A percentile compares a stretch with the other conserved stretches of the same genome.
Conservation (phyloP, 2,329 filamentous ascomycete species). For the Lecanicillium sp. region DNA sequence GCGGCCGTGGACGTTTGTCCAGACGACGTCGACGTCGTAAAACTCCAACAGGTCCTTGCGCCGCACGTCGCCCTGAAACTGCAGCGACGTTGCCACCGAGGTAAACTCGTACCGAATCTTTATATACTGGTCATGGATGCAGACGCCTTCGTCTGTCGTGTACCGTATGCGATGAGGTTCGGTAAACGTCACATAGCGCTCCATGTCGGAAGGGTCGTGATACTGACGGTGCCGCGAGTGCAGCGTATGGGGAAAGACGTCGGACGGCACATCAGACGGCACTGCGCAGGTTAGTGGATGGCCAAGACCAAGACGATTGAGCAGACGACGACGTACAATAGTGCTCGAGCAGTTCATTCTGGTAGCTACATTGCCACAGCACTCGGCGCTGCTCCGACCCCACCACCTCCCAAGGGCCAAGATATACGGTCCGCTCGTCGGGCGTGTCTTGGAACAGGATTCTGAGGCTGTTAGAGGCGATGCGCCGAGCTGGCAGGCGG, state of each 20-base stretch:
- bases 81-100: conserved; percentile 36
- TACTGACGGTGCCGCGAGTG: conserved; percentile 44
- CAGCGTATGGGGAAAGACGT: conserved; percentile 40
- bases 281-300: conserved; percentile 27
- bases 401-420: conserved; percentile 46
- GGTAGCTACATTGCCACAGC: conserved; percentile 46
- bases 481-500: conserved; percentile 1
- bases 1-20: conserved; percentile 41
- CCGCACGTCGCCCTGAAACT: conserved; percentile 42
- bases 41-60: conserved; percentile 40
- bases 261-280: conserved; percentile 34
- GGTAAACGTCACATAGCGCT: conserved; percentile 39
- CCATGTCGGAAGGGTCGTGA: conserved; percentile 40
- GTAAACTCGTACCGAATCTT: conserved; percentile 45
- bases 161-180: conserved; percentile 42
- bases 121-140: conserved; percentile 39
- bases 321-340: conserved; percentile 29
- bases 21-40: conserved; percentile 44
- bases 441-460: conserved; percentile 42
- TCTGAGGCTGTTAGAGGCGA: conserved; percentile 22
- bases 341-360: conserved; percentile 43
- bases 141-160: conserved; percentile 35
- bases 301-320: conserved; percentile 1
- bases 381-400: conserved; percentile 39
- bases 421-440: conserved; percentile 41